These are phyloP conservation scores for Populus deltoides DNA, from an alignment of 345 rosid species.

Conservation along the genomic window DNA sequence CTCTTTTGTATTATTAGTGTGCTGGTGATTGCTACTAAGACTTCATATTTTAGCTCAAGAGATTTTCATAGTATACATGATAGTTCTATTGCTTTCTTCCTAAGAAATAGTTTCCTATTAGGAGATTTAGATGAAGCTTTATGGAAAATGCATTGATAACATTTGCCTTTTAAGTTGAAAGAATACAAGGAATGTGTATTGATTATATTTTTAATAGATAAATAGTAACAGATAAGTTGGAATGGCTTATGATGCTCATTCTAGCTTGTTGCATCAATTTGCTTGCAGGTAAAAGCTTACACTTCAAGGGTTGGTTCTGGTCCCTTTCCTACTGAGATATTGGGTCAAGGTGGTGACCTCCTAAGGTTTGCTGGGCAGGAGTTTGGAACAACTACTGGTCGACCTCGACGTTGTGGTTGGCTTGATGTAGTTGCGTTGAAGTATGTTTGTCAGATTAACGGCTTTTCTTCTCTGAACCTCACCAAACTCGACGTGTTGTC, in stretches of 20 bases:
- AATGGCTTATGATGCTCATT: no score
- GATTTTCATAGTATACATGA: no score
- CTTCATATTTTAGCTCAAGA: neutral
- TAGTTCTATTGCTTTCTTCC: no score
- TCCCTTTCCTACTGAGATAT: slow-evolving; percentile 92
- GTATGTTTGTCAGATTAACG: slow-evolving; percentile 83
- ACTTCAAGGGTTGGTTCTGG: slow-evolving; percentile 99
- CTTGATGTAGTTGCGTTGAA: slow-evolving; percentile 90
- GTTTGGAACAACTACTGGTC: slow-evolving; percentile 97
- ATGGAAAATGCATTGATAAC: no score
- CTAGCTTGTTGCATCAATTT: neutral
- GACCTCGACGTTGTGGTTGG: slow-evolving; percentile 99
- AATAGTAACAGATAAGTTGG: no score
- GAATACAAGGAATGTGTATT: no score
- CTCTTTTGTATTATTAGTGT: neutral
- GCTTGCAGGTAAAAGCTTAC: slow-evolving; percentile 84
- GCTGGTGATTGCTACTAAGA: neutral
- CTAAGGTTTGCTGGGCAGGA: slow-evolving; percentile 90
- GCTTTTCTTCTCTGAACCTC: slow-evolving; percentile 90
- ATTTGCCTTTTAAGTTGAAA: no score
- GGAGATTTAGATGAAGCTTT: no score
- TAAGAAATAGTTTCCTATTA: no score
- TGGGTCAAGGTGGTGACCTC: slow-evolving; percentile 82
- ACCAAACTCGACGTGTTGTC: slow-evolving; percentile 95
- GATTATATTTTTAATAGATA: no score